Evolutionary conservation across 192 early-diverging fungal genomes (phyloP).

Genomic region (Coemansia sp.): DNA sequence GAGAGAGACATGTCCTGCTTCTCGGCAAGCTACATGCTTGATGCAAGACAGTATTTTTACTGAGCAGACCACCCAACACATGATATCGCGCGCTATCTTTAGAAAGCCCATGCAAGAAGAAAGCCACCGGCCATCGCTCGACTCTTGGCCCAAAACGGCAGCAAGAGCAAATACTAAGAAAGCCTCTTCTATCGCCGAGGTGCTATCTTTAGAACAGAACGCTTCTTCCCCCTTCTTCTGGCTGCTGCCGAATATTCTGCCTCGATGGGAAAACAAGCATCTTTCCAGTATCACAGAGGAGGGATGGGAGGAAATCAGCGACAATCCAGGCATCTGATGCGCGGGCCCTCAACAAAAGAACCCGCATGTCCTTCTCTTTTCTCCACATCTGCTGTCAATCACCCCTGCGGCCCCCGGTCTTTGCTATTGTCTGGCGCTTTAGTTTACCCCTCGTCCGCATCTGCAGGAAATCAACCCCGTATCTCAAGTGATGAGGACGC

Average conservation of each 20-base stretch:
- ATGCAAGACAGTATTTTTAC: neutral
- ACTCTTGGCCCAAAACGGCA: constrained; percentile 3
- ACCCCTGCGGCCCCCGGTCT: constrained; percentile 1
- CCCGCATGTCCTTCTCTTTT: constrained; percentile 11
- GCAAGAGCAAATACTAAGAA: constrained; percentile 1
- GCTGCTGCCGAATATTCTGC: neutral
- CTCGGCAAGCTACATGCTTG: neutral
- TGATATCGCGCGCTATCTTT: constrained; percentile 12
- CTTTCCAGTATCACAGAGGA: neutral
- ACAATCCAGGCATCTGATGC: constrained; percentile 9
- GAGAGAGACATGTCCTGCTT: neutral
- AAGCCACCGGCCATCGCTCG: constrained; percentile 5
- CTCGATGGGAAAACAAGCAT: constrained; percentile 1
- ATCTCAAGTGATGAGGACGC: neutral
- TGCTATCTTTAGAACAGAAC: constrained; percentile 8
- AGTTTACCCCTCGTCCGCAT: neutral
- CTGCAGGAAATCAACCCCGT: constrained; percentile 1
- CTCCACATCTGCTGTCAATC: constrained; percentile 22
- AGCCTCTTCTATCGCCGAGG: neutral
- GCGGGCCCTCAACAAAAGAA: constrained; percentile 1
- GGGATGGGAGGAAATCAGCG: constrained; percentile 7
- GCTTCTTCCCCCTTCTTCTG: no score
- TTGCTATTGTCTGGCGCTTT: neutral
- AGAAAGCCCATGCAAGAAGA: constrained; percentile 4
- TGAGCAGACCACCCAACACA: constrained; percentile 10